These are phyloP conservation scores for Malus sieversii DNA, from an alignment of 306 rosid species.

Conservation along the genomic window DNA sequence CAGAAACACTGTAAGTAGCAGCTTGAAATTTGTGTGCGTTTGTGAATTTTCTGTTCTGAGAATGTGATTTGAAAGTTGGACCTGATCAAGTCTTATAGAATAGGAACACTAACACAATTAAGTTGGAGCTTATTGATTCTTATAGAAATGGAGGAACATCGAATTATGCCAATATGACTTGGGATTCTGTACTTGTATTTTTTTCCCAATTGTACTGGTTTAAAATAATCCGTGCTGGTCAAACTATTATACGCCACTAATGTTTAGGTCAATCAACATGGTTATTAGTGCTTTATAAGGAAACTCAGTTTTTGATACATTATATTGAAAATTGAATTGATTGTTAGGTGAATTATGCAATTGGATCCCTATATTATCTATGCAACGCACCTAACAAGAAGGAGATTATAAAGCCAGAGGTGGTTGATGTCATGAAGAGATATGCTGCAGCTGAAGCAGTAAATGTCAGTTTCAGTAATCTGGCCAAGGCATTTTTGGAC, in stretches of 20 bases:
- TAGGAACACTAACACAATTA: too few species aligned
- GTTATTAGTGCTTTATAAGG: not conserved
- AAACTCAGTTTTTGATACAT: not conserved
- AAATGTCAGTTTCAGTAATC: conserved; percentile 67
- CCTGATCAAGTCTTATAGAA: not conserved
- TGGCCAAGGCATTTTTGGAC: conserved; percentile 74
- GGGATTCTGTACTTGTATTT: not conserved
- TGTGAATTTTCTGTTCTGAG: not conserved
- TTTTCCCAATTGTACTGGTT: not conserved
- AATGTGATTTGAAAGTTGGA: not conserved
- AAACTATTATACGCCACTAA: not conserved
- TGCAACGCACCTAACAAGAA: conserved; percentile 51
- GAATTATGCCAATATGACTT: not conserved
- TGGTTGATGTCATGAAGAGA: conserved; percentile 61
- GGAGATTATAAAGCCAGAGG: conserved; percentile 80
- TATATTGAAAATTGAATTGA: not conserved
- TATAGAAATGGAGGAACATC: not conserved
- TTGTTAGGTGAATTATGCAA: conserved; percentile 69
- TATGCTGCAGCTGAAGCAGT: conserved; percentile 69
- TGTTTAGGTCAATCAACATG: not conserved
- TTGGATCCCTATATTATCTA: conserved; percentile 67
- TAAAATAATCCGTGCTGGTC: not conserved
- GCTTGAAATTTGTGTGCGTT: conserved; percentile 1
- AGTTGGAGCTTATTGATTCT: not conserved
- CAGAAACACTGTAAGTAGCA: conserved; percentile 65